phyloP scores from a whole-genome alignment of 305 asterid genomes.

The Fraxinus dipetala region DNA sequence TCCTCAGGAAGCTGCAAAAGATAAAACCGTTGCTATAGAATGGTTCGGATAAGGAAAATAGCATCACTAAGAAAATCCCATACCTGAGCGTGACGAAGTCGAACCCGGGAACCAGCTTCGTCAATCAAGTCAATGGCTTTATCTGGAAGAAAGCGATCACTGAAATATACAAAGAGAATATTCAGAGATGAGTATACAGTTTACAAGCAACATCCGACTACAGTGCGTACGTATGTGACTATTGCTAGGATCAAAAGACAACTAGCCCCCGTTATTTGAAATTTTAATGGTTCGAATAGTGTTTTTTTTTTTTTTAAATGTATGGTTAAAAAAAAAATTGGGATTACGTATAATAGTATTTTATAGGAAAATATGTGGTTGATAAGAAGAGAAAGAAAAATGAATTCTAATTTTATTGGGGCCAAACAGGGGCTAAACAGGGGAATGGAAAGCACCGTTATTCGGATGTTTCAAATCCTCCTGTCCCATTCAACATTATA shows the following conservation, averaged over 20 bases:
- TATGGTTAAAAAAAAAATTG: too few species aligned
- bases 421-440: too few species aligned
- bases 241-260: neutral
- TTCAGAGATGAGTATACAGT: slow-evolving; percentile 1
- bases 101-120: slow-evolving; percentile 97
- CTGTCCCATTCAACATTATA: neutral
- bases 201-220: neutral
- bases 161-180: slow-evolving; percentile 32
- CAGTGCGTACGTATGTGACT: neutral
- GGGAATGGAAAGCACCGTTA: neutral
- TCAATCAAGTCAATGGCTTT: slow-evolving; percentile 97
- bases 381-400: too few species aligned
- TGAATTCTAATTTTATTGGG: too few species aligned
- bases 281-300: too few species aligned
- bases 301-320: neutral
- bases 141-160: slow-evolving; percentile 96
- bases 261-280: too few species aligned
- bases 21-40: slow-evolving; percentile 20
- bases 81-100: slow-evolving; percentile 97
- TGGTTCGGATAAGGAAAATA: neutral
- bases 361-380: too few species aligned
- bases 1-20: slow-evolving; percentile 84
- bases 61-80: slow-evolving; percentile 22
- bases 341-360: too few species aligned
- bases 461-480: neutral